phyloP scores from a whole-genome alignment of 768 basidiomycete species.

The Lentinula detonsa region DNA sequence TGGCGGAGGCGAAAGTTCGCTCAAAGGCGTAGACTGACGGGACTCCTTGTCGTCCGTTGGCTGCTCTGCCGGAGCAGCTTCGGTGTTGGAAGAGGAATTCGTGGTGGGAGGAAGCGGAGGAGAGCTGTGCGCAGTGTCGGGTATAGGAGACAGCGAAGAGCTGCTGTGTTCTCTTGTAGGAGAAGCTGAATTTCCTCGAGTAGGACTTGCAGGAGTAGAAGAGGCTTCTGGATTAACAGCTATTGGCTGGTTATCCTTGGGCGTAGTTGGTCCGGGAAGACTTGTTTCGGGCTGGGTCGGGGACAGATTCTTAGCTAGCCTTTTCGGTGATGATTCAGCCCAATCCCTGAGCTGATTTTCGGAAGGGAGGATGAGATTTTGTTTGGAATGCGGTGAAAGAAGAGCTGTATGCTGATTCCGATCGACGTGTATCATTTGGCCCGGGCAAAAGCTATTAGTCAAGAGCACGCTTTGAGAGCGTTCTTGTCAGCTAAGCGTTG shows the following conservation, averaged over 20 bases:
- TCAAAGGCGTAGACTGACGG: conserved; percentile 66
- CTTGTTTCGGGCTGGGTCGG: background rate
- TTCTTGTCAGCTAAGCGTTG: background rate
- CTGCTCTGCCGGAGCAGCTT: conserved; percentile 13
- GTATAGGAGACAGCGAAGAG: conserved; percentile 53
- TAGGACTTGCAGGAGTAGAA: background rate
- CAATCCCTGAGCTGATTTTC: background rate
- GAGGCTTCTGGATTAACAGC: background rate
- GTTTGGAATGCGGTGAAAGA: background rate
- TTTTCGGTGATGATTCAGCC: background rate
- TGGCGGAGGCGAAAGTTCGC: conserved; percentile 67
- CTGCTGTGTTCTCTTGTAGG: background rate
- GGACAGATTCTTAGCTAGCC: background rate
- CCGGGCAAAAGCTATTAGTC: background rate
- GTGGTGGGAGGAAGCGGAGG: conserved; percentile 20
- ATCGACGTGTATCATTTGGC: conserved; percentile 4
- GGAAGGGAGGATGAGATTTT: background rate
- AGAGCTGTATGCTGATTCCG: conserved; percentile 5
- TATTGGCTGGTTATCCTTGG: conserved; percentile 1
- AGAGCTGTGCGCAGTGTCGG: conserved; percentile 31
- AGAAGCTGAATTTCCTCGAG: background rate
- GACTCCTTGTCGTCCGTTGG: conserved; percentile 33
- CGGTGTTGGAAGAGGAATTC: conserved; percentile 13
- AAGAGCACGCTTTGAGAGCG: background rate
- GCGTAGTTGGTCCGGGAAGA: background rate